These are phyloP conservation scores for Dryadomyces sulphureus DNA, from an alignment of 2,329 filamentous ascomycete genomes.

Conservation along the genomic window DNA sequence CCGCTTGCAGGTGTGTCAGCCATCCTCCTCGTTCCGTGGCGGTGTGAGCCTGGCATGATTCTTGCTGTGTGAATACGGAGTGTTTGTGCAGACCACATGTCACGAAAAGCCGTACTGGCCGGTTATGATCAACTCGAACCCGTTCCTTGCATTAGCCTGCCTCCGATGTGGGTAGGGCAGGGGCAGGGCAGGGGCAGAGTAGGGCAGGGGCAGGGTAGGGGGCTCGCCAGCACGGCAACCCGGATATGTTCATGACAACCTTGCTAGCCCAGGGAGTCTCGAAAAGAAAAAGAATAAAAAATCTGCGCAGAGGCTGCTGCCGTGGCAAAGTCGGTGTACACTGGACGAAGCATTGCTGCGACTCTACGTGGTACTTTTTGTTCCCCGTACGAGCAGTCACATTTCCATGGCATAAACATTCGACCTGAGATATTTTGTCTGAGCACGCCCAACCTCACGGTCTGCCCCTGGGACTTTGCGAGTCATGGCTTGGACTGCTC, in stretches of 20 bases:
- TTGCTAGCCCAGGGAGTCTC: background rate
- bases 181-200: background rate
- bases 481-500: too few relatives aligned
- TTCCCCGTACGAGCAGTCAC: too few relatives aligned
- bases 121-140: background rate
- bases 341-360: background rate
- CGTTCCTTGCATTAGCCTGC: conserved; percentile 1
- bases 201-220: background rate
- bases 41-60: too few relatives aligned
- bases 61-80: too few relatives aligned
- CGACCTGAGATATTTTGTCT: background rate
- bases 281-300: background rate
- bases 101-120: background rate
- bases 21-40: background rate
- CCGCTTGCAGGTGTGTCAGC: too few relatives aligned
- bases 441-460: too few relatives aligned
- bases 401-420: too few relatives aligned
- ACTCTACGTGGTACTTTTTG: background rate
- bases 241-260: background rate
- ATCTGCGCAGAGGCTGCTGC: background rate
- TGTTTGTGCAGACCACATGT: background rate
- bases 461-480: too few relatives aligned
- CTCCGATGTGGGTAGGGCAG: background rate
- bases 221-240: background rate
- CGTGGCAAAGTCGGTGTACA: background rate